Conservation (phyloP, 345 rosid species). For the Brassica carinata region DNA sequence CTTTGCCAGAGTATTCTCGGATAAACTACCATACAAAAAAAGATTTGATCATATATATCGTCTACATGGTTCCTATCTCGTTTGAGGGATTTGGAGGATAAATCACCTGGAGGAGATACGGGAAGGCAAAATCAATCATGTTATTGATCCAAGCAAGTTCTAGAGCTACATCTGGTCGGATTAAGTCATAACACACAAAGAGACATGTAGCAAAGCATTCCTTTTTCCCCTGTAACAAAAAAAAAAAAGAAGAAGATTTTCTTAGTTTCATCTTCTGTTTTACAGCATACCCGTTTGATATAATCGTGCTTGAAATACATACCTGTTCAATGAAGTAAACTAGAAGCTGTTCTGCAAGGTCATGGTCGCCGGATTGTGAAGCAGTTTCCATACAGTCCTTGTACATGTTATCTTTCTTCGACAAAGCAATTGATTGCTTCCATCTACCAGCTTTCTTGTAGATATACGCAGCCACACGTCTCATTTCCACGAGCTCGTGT, state of each 20-base stretch:
- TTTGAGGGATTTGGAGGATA: not conserved
- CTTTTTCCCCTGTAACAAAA: constrained; percentile 65
- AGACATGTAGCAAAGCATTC: constrained; percentile 97
- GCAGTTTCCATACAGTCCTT: constrained; percentile 99
- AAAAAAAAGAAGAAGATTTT: not conserved
- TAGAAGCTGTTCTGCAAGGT: constrained; percentile 96
- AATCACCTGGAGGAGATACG: constrained; percentile 77
- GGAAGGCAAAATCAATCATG: constrained; percentile 92
- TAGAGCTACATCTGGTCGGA: constrained; percentile 82
- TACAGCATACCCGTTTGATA: not conserved
- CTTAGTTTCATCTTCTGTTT: constrained; percentile 6
- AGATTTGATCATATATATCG: not conserved
- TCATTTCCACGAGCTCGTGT: constrained; percentile 98
- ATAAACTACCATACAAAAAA: constrained; percentile 51
- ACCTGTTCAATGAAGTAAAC: constrained; percentile 98
- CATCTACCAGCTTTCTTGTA: constrained; percentile 99
- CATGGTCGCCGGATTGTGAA: constrained; percentile 97
- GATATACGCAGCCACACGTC: constrained; percentile 98
- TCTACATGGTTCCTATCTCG: not conserved
- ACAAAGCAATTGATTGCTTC: constrained; percentile 97
- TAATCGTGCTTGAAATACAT: constrained; percentile 26
- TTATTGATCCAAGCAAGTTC: constrained; percentile 94
- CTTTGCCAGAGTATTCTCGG: constrained; percentile 80
- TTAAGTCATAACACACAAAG: constrained; percentile 89
- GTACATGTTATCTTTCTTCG: constrained; percentile 91